Evolutionary conservation across 208 protist species (phyloP).

Genomic region (Endotrypanum monterogeii): DNA sequence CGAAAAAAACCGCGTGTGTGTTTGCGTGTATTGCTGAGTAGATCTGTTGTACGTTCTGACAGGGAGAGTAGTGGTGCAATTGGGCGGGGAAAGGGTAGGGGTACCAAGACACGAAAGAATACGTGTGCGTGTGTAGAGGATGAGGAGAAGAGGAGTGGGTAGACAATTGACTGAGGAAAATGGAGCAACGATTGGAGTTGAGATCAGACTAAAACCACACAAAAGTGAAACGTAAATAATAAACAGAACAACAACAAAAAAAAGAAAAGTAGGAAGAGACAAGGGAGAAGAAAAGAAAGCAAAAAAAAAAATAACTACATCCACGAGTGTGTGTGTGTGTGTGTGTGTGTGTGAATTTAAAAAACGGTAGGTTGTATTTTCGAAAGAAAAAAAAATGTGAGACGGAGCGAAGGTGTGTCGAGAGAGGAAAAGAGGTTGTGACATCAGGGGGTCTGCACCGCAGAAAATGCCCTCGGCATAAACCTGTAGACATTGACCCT

Average conservation of each 20-base stretch:
- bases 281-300: constrained; percentile 4
- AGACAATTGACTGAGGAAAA: neutral
- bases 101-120: constrained; percentile 9
- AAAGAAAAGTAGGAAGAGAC: neutral
- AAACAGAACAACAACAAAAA: no score
- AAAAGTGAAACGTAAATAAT: neutral
- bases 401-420: neutral
- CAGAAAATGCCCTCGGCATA: no score
- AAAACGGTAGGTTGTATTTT: no score
- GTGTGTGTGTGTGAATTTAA: constrained; percentile 5
- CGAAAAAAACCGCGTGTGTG: no score
- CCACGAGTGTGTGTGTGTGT: constrained; percentile 9
- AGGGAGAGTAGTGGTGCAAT: neutral
- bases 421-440: neutral
- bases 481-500: no score
- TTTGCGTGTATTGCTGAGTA: no score
- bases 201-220: neutral
- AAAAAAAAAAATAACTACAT: no score
- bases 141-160: neutral
- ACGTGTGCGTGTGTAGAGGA: neutral
- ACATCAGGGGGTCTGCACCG: no score
- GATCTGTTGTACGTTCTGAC: neutral
- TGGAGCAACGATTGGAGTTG: neutral
- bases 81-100: neutral
- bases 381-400: neutral